Base-by-base conservation (phyloP, 768 basidiomycete species). In the Kwoniella botswanensis region DNA sequence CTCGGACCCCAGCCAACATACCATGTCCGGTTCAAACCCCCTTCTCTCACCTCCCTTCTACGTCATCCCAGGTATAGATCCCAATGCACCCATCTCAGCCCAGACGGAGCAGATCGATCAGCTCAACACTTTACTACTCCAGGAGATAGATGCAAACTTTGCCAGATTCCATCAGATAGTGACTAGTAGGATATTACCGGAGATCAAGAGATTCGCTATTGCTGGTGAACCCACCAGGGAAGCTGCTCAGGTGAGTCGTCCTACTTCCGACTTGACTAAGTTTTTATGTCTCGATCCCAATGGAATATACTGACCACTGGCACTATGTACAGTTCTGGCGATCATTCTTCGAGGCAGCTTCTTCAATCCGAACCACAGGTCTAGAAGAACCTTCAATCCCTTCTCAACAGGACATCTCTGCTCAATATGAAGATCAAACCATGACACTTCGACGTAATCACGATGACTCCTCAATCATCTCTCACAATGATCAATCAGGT, bases 21-120 rank as follows among this genome's bases (percentile, higher is more conserved):
- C 3, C 26, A 35, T 55, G 41, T 42, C 57, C 2, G 50, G 54
- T 6, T 46, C 65, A 55, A 79, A 81, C 63, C 74, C 78, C 24
- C 70, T 82, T 10, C 71, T 79, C 17, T 68, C 75, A 12, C 76
- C 77, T 4, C 82, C 82, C 26, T 83, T 83, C 74, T 81, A 71
- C 42, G 55, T 72, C 56, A 80, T 83, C 41, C 77, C 76, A 10
- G 80, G 80, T 15, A 80, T 83, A 22, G 74, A 76, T 26, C 81
- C 82, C 26, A 70, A 69, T 21, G 67, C 82, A 22, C 80, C 82
- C 6, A 76, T 83, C 87, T 70, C 93, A 91, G 77, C 76, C 77
- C 94, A 97, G 85, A 91, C 94, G 65, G 93, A 96, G 78, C 93
- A 95, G 84, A 93, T 97, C 68, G 95, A 98, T 83, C 95, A 97